Evolutionary conservation across 768 basidiomycete species (phyloP).

Genomic region (Austroboletus eburneus): DNA sequence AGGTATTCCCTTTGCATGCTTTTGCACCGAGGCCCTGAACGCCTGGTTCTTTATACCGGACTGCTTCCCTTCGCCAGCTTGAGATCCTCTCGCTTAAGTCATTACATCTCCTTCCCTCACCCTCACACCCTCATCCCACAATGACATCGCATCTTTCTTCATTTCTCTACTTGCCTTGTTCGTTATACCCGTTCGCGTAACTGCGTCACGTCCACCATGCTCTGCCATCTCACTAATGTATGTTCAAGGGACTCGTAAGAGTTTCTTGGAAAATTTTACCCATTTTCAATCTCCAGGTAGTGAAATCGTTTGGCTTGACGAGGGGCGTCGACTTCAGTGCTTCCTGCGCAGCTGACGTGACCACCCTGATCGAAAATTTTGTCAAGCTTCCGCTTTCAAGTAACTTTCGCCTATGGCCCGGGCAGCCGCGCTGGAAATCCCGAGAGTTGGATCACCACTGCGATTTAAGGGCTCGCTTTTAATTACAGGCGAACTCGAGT

Average conservation of each 20-base stretch:
- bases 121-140: slow-evolving; percentile 10
- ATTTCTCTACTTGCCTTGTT: slow-evolving; percentile 9
- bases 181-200: slow-evolving; percentile 31
- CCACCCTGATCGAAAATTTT: no score
- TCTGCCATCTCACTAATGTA: slow-evolving; percentile 32
- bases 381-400: no score
- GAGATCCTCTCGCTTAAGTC: slow-evolving; percentile 7
- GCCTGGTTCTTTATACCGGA: slow-evolving; percentile 6
- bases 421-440: no score
- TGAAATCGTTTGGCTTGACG: no score
- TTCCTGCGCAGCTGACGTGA: no score
- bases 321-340: no score
- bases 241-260: slow-evolving; percentile 10
- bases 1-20: slow-evolving; percentile 14
- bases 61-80: slow-evolving; percentile 8
- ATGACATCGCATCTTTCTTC: slow-evolving; percentile 15
- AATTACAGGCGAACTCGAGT: no score
- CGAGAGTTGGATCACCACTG: no score
- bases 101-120: slow-evolving; percentile 13
- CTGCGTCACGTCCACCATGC: slow-evolving; percentile 26
- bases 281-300: neutral
- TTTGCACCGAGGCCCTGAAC: slow-evolving; percentile 7
- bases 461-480: no score
- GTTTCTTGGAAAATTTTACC: slow-evolving; percentile 15
- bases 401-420: no score